phyloP scores from a whole-genome alignment of 441 rosid species.

The Populus hybrid region DNA sequence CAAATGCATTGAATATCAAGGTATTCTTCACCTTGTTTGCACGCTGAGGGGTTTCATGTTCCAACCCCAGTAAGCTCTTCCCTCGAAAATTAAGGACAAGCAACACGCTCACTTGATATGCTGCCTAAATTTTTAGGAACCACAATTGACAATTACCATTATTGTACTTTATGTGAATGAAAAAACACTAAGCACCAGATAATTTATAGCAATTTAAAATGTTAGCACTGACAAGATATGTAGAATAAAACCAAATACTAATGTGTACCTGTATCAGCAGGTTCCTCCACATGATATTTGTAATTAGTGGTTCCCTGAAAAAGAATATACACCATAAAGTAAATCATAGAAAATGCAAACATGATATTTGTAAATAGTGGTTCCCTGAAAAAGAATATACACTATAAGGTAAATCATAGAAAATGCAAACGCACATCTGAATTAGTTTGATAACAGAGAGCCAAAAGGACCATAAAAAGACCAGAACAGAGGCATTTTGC shows the following conservation, averaged over 20 bases:
- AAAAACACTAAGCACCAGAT: not conserved
- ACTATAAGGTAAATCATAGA: slow-evolving; percentile 2
- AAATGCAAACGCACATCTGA: not conserved
- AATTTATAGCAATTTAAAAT: not conserved
- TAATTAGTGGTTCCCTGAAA: slow-evolving; percentile 87
- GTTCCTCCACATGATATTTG: slow-evolving; percentile 99
- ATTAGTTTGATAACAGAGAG: not conserved
- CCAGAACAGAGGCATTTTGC: not conserved
- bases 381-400: slow-evolving; percentile 48
- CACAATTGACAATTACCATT: not conserved
- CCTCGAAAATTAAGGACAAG: slow-evolving; percentile 84
- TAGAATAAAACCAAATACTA: not conserved
- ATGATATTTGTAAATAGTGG: slow-evolving; percentile 91
- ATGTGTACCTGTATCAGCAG: slow-evolving; percentile 70
- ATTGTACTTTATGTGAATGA: not conserved
- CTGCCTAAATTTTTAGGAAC: slow-evolving; percentile 52
- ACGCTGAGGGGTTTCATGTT: slow-evolving; percentile 27
- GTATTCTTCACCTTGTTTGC: slow-evolving; percentile 78
- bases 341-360: slow-evolving; percentile 26
- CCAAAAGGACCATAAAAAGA: not conserved
- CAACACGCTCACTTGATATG: slow-evolving; percentile 76
- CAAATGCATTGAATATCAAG: slow-evolving; percentile 90
- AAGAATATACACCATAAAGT: not conserved
- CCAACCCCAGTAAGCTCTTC: slow-evolving; percentile 51
- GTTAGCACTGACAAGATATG: not conserved